phyloP scores from a whole-genome alignment of 176 grass and related monocot genomes.

The Oryza rufipogon region DNA sequence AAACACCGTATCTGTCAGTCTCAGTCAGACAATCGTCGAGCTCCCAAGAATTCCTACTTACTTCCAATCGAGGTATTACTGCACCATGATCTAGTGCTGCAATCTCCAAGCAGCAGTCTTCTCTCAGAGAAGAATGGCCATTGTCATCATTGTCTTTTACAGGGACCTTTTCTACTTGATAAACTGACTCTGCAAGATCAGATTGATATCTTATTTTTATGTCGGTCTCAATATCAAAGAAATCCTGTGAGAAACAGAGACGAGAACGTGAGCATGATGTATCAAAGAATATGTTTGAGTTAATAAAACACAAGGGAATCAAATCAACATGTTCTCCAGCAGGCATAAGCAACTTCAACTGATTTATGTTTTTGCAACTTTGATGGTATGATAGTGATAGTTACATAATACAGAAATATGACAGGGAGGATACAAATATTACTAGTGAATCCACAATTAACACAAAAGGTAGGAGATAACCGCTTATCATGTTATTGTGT shows the following conservation, averaged over 20 bases:
- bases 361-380: slow-evolving; percentile 27
- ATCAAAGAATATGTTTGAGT: slow-evolving; percentile 35
- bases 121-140: slow-evolving; percentile 43
- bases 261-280: slow-evolving; percentile 17
- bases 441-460: slow-evolving; percentile 30
- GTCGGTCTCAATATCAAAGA: slow-evolving; percentile 60
- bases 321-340: slow-evolving; percentile 9
- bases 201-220: slow-evolving; percentile 61
- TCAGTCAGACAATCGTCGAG: slow-evolving; percentile 52
- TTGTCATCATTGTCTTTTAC: slow-evolving; percentile 40
- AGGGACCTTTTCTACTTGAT: slow-evolving; percentile 62
- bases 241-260: slow-evolving; percentile 61
- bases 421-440: not conserved
- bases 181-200: slow-evolving; percentile 63
- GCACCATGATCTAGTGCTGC: slow-evolving; percentile 41
- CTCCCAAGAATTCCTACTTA: slow-evolving; percentile 59
- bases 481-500: slow-evolving; percentile 10
- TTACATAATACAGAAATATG: slow-evolving; percentile 3
- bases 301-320: slow-evolving; percentile 34
- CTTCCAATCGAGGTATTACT: slow-evolving; percentile 73
- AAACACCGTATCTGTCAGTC: slow-evolving; percentile 51
- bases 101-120: slow-evolving; percentile 34
- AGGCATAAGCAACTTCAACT: slow-evolving; percentile 30
- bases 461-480: slow-evolving; percentile 8
- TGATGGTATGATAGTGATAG: not conserved